Conservation (phyloP, 2,329 filamentous ascomycete genomes). For the Fusarium sp. region DNA sequence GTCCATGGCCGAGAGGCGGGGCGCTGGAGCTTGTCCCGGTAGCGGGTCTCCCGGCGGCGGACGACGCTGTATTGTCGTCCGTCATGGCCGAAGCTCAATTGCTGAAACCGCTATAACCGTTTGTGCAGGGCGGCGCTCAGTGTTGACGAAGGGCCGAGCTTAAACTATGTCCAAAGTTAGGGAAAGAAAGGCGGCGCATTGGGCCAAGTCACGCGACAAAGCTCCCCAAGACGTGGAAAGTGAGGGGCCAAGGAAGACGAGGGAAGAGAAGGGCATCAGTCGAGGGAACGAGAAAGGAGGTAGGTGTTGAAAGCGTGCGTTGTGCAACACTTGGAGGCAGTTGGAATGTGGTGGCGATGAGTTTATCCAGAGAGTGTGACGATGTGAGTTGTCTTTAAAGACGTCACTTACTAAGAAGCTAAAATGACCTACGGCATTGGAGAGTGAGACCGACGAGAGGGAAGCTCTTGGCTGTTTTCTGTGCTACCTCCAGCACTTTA, state of each 20-base stretch:
- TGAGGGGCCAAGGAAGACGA: conserved; percentile 3
- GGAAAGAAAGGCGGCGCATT: conserved; percentile 10
- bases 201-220: conserved; percentile 30
- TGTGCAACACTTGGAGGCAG: conserved; percentile 24
- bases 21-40: conserved; percentile 35
- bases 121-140: not conserved
- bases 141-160: not conserved
- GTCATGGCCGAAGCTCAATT: conserved; percentile 18
- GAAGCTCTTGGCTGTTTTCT: conserved; percentile 6
- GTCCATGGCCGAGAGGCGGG: conserved; percentile 47
- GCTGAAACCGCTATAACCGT: conserved; percentile 1
- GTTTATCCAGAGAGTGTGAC: conserved; percentile 1
- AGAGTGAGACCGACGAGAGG: not conserved
- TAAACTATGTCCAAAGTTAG: not conserved
- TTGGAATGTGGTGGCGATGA: conserved; percentile 34
- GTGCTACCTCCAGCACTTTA: not conserved
- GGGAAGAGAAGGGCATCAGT: not conserved
- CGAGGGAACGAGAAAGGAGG: not conserved
- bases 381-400: conserved; percentile 14
- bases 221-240: not conserved
- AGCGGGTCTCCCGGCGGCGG: conserved; percentile 42
- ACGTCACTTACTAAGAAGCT: conserved; percentile 25
- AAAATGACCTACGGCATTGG: not conserved
- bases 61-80: conserved; percentile 31
- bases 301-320: conserved; percentile 8